These are phyloP conservation scores for Colletotrichum gloeosporioides DNA, from an alignment of 2,329 filamentous ascomycete genomes.

Conservation along the genomic window DNA sequence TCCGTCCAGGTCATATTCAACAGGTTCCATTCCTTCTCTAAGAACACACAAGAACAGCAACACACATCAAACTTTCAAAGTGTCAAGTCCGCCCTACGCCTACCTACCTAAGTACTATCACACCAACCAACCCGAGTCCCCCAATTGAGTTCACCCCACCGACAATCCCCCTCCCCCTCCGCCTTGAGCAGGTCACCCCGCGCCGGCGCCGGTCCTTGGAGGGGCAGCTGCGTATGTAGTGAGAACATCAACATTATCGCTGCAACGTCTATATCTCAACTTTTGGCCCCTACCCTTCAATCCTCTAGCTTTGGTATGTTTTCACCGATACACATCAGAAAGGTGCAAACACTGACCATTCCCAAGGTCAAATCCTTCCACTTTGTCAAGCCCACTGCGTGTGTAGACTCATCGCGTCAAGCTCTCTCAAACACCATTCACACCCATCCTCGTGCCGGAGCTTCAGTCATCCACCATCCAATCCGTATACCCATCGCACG, in stretches of 20 bases:
- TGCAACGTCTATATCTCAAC: not conserved
- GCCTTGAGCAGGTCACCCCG: constrained; percentile 1
- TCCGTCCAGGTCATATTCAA: not conserved
- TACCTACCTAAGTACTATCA: not conserved
- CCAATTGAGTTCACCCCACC: constrained; percentile 4
- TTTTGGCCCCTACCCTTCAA: not conserved
- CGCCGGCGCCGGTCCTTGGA: not conserved
- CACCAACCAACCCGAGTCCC: not conserved
- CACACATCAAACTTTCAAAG: not conserved
- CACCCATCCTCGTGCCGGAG: not conserved
- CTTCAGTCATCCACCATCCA: not conserved
- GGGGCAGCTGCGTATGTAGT: not conserved
- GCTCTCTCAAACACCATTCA: not conserved
- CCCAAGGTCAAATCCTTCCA: not conserved
- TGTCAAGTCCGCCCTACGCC: not conserved
- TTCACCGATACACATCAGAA: not conserved
- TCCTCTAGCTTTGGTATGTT: not conserved
- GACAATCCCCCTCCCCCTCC: not conserved
- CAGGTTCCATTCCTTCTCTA: not conserved
- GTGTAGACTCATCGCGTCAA: not conserved
- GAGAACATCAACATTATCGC: not conserved
- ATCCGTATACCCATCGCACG: not conserved
- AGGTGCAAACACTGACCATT: not conserved
- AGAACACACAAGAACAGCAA: not conserved
- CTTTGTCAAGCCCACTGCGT: not conserved